Percentiles rank a stretch among this genome's conserved stretches.
Evolutionary conservation across 345 rosid species (phyloP).

Genomic region (Eucalyptus sp.): DNA sequence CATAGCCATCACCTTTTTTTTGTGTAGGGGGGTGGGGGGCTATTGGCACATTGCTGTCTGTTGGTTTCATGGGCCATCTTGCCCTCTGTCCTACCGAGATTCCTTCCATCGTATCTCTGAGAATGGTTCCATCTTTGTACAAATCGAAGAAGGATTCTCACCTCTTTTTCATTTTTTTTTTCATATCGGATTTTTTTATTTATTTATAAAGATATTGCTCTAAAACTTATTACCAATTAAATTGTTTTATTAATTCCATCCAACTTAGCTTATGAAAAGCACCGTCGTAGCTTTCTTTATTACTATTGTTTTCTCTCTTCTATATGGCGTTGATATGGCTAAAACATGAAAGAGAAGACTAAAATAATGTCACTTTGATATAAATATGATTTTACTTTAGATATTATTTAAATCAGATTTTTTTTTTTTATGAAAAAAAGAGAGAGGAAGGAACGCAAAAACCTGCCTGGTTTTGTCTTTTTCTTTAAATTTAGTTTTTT

Average conservation of each 20-base stretch:
- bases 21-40: no score
- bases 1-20: background rate
- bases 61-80: background rate
- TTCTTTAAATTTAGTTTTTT: no score
- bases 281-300: fast-evolving
- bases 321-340: background rate
- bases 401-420: no score
- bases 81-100: background rate
- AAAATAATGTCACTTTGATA: background rate
- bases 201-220: no score
- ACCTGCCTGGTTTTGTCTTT: fast-evolving
- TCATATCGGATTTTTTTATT: fast-evolving
- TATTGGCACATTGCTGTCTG: background rate
- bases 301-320: background rate
- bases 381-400: no score
- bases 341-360: background rate
- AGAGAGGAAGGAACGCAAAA: no score
- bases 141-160: background rate
- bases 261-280: fast-evolving
- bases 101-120: background rate
- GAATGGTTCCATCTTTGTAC: background rate
- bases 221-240: no score
- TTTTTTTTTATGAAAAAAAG: no score
- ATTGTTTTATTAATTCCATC: no score
- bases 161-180: background rate